Evolutionary conservation across 768 basidiomycete species (phyloP), one percentile per base, ranked within the genome.

Genomic region (Boletus patriciae): DNA sequence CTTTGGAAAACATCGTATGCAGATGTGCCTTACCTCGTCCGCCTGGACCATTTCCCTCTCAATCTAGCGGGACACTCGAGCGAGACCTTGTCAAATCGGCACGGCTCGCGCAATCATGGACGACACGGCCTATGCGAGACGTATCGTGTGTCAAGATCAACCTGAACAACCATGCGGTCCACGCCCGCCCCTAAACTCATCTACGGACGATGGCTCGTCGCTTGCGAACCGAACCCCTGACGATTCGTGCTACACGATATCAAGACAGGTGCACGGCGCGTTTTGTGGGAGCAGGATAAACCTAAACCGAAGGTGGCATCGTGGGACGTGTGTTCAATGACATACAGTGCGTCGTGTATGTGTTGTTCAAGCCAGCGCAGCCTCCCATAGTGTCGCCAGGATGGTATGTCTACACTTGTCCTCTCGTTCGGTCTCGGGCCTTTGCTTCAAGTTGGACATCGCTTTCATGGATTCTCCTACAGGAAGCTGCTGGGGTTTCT

Each of bases 141-240:
- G 1, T 40, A 13, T 50, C 52, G 2, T 15, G 10, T 4, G 3
- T 16, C 4, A 40, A 1, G 5, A 34, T 60, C 50, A 2, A 19
- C 19, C 4, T 21, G n/a, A 7, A 42, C 9, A 25, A 27, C 2
- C 33, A 1, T 1, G 1, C n/a, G n/a, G n/a, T n/a, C n/a, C n/a
- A n/a, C n/a, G n/a, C n/a, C n/a, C n/a, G 4, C 4, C 12, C 18
- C 7, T 36, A n/a, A 23, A 21, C 27, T 50, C 8, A 31, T 61
- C 45, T 37, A 11, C 11, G 60, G 60, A 33, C 43, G 55, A n/a
- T 61, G 60, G 58, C 1, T 60, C 4, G 6, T 52, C 11, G 4
- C n/a, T n/a, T n/a, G n/a, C n/a, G n/a, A n/a, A n/a, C n/a, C n/a
- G n/a, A n/a, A n/a, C n/a, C n/a, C n/a, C n/a, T n/a, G n/a, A 12